These are phyloP conservation scores for Myriosclerotinia curreyana DNA, from an alignment of 2,329 filamentous ascomycete genomes.

Conservation along the genomic window DNA sequence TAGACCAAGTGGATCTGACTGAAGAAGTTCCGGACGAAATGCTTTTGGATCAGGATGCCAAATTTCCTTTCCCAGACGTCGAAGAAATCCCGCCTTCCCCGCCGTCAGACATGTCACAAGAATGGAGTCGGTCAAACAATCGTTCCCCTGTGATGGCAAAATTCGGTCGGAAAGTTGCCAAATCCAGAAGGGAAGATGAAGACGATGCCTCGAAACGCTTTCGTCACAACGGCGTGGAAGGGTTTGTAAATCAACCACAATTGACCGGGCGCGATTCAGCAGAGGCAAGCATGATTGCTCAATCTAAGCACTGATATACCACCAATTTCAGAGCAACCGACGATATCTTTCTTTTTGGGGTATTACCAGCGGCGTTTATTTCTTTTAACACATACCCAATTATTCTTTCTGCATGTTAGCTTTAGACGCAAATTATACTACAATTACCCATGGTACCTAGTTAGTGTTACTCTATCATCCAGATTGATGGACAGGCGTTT, in stretches of 20 bases:
- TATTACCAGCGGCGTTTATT: not conserved
- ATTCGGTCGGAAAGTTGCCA: not conserved
- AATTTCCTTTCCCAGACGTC: not conserved
- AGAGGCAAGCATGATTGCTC: conserved; percentile 4
- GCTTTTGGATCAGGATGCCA: conserved; percentile 1
- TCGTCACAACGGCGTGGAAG: not conserved
- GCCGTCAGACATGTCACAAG: not conserved
- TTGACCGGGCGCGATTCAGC: conserved; percentile 8
- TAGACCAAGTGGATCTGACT: conserved; percentile 12
- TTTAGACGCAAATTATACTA: not conserved
- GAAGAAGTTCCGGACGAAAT: conserved; percentile 8
- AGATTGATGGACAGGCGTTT: conserved; percentile 2
- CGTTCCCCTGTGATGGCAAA: not conserved
- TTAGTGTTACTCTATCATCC: not conserved
- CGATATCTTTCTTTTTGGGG: not conserved
- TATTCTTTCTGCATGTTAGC: conserved; percentile 6
- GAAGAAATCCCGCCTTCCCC: conserved; percentile 1
- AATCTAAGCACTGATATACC: not conserved
- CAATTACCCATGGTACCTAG: not conserved
- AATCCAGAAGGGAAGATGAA: not conserved
- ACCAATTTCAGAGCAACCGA: not conserved
- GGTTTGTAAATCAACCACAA: not conserved
- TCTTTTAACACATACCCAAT: conserved; percentile 12
- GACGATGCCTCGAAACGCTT: not conserved
- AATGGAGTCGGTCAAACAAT: not conserved